Base-by-base conservation (phyloP, 2,329 filamentous ascomycete genomes). In the Aureobasidium melanogenum region DNA sequence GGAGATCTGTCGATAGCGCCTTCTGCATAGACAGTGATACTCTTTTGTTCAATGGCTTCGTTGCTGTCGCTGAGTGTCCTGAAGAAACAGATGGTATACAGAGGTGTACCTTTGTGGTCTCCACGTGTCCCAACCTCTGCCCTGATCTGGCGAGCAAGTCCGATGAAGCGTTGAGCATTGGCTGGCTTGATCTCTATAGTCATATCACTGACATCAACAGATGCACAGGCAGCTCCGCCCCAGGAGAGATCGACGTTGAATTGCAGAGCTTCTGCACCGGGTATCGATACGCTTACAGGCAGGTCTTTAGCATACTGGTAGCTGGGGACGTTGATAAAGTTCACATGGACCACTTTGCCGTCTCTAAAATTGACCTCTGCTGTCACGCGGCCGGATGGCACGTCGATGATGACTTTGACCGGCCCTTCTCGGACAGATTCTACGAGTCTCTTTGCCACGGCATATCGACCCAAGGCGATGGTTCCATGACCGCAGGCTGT, bases 401-500 rank as follows among this genome's bases (percentile, higher is more conserved):
- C 63, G 17, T 65, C 62, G 12, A 64, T 56, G 1, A 64, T 36
- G 22, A 62, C 51, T 17, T 52, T 47, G n/a, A 60, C 58, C 3
- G 26, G 6, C n/a, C 58, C 58, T 17, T 63, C 60, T 10, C 38
- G 22, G 0, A 36, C 15, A 1, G 43, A 7, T 17, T 60, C 15
- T 5, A 64, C 63, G 15, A 65, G 36, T 1, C 60, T 60, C 14
- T 56, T 56, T 2, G 55, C 60, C 22, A 78, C 69, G 0, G 77
- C 67, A 55, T 75, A 77, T 3, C 76, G 70, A 1, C 78, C 78
- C 14, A 82, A 65, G 0, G 79, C 79, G 48, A 82, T 77, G 0
- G 79, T 80, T 2, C 78, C 79, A 65, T 82, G 79, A 3, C 79
- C 79, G 63, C 79, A 81, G 72, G 80, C 80, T 5, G 77, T 80